These are phyloP conservation scores for Eucalyptus sp. DNA, from an alignment of 345 rosid species.

Conservation along the genomic window DNA sequence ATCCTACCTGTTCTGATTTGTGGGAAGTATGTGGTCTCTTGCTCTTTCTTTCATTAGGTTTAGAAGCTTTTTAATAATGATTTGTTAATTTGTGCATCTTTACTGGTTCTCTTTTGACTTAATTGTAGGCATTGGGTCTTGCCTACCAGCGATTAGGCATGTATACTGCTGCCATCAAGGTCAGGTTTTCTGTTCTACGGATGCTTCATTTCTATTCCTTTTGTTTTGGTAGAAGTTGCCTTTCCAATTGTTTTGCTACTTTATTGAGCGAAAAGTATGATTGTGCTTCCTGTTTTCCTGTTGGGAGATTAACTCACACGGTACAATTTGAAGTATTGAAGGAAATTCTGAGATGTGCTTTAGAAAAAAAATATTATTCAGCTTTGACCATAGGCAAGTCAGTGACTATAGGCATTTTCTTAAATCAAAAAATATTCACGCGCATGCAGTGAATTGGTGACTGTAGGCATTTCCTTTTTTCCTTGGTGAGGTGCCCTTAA, in stretches of 20 bases:
- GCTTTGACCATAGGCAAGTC: not conserved
- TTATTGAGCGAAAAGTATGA: not conserved
- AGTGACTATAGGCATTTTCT: not conserved
- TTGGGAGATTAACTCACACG: not conserved
- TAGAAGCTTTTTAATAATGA: not conserved
- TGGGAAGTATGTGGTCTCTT: constrained; percentile 62
- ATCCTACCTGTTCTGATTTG: constrained; percentile 62
- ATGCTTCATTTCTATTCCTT: not conserved
- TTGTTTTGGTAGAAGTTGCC: not conserved
- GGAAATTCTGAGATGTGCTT: not conserved
- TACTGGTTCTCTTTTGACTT: not conserved
- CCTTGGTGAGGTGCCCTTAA: not conserved
- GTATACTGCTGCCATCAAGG: constrained; percentile 96
- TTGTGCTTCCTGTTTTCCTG: not conserved
- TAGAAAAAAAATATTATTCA: no score
- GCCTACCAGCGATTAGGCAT: constrained; percentile 93
- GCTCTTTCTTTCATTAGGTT: not conserved
- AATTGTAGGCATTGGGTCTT: constrained; percentile 72
- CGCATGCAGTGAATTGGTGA: not conserved
- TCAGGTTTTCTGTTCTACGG: not conserved
- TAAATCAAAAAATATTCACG: not conserved
- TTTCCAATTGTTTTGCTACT: not conserved
- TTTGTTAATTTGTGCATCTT: not conserved
- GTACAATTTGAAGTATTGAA: not conserved
- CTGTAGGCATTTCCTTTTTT: not conserved